Conservation (phyloP, 345 rosid genomes). For the Linum usitatissimum region DNA sequence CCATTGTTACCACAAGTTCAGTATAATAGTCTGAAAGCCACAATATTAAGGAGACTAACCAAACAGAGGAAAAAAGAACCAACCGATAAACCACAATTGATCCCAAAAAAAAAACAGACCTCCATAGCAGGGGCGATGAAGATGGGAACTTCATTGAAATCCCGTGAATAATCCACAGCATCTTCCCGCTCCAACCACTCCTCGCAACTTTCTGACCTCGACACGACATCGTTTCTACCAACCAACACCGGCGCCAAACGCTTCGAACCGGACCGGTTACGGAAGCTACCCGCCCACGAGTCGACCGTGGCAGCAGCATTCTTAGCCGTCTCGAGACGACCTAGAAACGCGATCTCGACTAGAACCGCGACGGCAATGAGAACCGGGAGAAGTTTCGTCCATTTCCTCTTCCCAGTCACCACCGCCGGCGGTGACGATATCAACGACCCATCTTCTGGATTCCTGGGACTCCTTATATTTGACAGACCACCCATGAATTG, state of each 20-base stretch:
- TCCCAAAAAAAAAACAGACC: conserved; percentile 15
- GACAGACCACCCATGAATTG: conserved; percentile 41
- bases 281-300: conserved; percentile 53
- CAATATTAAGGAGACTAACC: not conserved
- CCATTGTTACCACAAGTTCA: not conserved
- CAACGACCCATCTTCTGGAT: conserved; percentile 27
- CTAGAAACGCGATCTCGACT: conserved; percentile 70
- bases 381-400: conserved; percentile 50
- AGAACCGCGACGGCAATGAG: conserved; percentile 57
- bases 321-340: conserved; percentile 64
- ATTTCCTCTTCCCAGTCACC: conserved; percentile 32
- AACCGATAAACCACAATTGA: not conserved
- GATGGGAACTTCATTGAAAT: conserved; percentile 64
- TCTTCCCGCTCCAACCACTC: conserved; percentile 74
- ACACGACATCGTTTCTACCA: conserved; percentile 10
- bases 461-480: conserved; percentile 49
- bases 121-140: conserved; percentile 42
- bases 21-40: not conserved
- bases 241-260: not conserved
- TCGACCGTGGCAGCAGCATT: conserved; percentile 44
- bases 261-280: conserved; percentile 24
- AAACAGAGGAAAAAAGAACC: not conserved
- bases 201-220: conserved; percentile 42
- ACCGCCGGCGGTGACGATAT: conserved; percentile 15
- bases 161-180: conserved; percentile 50